Base-by-base conservation (phyloP, 2,329 filamentous ascomycete species). In the Nemania bipapillata region DNA sequence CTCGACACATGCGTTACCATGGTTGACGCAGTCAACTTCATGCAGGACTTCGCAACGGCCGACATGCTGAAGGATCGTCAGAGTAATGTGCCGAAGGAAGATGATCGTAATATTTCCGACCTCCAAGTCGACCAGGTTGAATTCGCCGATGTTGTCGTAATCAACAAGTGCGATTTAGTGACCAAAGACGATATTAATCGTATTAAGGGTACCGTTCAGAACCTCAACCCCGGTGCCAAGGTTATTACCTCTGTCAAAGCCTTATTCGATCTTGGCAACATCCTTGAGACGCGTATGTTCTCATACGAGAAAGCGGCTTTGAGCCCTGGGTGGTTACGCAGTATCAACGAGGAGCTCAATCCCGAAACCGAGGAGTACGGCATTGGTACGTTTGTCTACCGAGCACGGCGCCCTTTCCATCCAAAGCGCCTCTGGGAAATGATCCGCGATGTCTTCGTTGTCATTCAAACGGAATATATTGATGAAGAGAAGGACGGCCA, bases 81-180 rank as follows among this genome's bases (percentile, higher is more conserved):
- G 63, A 83, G 49, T 2, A 88, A 90, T 30, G 87, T 90, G 1
- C 82, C 86, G 4, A 77, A 87, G 0, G 91, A 93, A 71, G 91
- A 93, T 68, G 90, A 93, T 72, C 82, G 91, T 0, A 92, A 90
- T 0, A 90, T 93, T 2, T 92, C 90, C 0, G 90, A 93, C 72
- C 83, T 93, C 0, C 91, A 92, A 85, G 90, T 92, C 0, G 91
- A 93, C 72, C 91, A 93, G 74, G 91, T 93, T 67, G 91, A 93
- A 78, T 93, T 93, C 73, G 90, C 91, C 0, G 90, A 93, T 71
- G 90, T 92, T 6, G 85, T 93, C 15, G 84, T 92, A 3, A 80
- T 92, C 22, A 93, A 93, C 80, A 93, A 93, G 78, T 82, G 86
- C 5, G 90, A 92, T 68, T 86, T 88, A 68, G 87, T 91, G 75